Percentiles rank a stretch among this genome's conserved stretches.
Evolutionary conservation across 805 yeast species (phyloP).

Genomic region (Teunomyces aglyptinius): DNA sequence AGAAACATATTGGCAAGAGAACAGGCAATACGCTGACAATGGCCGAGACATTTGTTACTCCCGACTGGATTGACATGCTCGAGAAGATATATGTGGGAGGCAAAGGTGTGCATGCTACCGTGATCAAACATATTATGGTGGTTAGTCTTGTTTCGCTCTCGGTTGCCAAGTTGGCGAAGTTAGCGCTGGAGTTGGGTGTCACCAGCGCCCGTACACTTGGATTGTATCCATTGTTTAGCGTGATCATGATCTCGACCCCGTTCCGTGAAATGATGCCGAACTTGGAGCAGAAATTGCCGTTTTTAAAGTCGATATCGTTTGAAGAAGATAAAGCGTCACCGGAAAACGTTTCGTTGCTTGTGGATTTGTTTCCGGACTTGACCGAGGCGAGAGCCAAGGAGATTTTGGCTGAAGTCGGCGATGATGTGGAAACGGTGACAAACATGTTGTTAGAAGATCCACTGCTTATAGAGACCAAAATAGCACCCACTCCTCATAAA

Average conservation of each 20-base stretch:
- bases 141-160: conserved; percentile 53
- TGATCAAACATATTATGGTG: conserved; percentile 48
- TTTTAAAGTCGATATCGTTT: conserved; percentile 26
- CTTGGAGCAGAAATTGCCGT: conserved; percentile 49
- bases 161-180: conserved; percentile 38
- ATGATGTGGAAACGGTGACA: conserved; percentile 57
- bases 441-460: conserved; percentile 65
- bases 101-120: conserved; percentile 46
- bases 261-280: conserved; percentile 51
- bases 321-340: conserved; percentile 5
- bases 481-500: conserved; percentile 1
- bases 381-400: conserved; percentile 45
- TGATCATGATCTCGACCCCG: conserved; percentile 48
- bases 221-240: conserved; percentile 53
- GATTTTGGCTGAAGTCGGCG: conserved; percentile 46
- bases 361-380: conserved; percentile 70
- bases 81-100: conserved; percentile 62
- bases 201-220: conserved; percentile 41
- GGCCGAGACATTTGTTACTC: conserved; percentile 53
- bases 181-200: conserved; percentile 46
- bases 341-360: conserved; percentile 38
- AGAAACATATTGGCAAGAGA: conserved; percentile 23
- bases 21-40: conserved; percentile 32
- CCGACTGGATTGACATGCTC: conserved; percentile 56
- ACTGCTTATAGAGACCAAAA: conserved; percentile 9